phyloP scores from a whole-genome alignment of 176 grass and related monocot species.

The Thalia dealbata region DNA sequence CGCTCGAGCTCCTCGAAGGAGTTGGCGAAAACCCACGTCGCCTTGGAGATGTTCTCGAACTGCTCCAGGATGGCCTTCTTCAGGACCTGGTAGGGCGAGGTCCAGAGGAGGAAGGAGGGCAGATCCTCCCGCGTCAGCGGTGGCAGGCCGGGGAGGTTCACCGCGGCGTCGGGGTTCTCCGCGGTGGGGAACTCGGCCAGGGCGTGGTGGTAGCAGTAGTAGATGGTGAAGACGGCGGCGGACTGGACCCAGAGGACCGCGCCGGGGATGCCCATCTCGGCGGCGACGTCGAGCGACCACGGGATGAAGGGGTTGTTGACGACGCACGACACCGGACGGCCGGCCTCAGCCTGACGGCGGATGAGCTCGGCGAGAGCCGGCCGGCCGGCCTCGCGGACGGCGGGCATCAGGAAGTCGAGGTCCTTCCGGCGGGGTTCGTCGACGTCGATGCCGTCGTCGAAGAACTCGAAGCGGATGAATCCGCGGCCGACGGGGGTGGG shows the following conservation, averaged over 20 bases:
- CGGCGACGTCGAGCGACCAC: constrained; percentile 47
- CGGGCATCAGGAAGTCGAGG: constrained; percentile 24
- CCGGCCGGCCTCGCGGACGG: constrained; percentile 23
- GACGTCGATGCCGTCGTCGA: constrained; percentile 12
- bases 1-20: constrained; percentile 60
- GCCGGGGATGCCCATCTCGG: constrained; percentile 38
- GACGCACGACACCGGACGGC: constrained; percentile 47
- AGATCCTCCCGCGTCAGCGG: constrained; percentile 36
- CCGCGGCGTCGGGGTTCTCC: constrained; percentile 17
- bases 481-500: constrained; percentile 36
- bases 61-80: constrained; percentile 34
- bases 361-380: constrained; percentile 27
- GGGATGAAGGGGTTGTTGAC: constrained; percentile 63
- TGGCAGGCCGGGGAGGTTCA: constrained; percentile 43
- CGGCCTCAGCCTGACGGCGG: constrained; percentile 25
- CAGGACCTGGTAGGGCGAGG: constrained; percentile 36
- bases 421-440: background rate
- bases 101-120: constrained; percentile 61
- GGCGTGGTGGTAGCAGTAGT: constrained; percentile 51
- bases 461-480: constrained; percentile 59
- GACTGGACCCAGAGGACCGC: constrained; percentile 85
- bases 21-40: constrained; percentile 57
- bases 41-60: constrained; percentile 39
- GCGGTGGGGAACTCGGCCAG: constrained; percentile 39
- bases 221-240: constrained; percentile 54